Percentiles rank a stretch among this genome's conserved stretches.
Conservation (phyloP, 371 early-diverging fungal genomes). For the Saksenaea oblongispora region DNA sequence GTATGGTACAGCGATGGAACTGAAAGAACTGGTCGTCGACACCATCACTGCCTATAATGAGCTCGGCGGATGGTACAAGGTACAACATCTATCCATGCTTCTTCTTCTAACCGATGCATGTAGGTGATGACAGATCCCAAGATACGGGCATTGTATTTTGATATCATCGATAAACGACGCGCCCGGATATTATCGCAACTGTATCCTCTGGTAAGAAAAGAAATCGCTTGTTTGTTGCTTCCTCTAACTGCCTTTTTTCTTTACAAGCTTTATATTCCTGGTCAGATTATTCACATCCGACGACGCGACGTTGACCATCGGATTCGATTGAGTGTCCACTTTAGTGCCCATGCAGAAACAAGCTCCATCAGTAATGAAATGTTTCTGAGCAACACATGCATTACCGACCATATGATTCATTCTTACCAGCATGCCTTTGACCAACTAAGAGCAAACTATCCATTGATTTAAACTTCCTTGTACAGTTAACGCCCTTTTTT, state of each 20-base stretch:
- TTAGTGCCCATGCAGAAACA: conserved; percentile 19
- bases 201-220: conserved; percentile 45
- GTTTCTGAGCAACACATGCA: conserved; percentile 39
- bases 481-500: neutral
- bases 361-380: conserved; percentile 35
- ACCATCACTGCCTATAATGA: conserved; percentile 37
- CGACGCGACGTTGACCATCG: conserved; percentile 19
- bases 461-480: neutral
- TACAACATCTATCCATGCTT: neutral
- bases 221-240: neutral
- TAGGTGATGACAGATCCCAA: conserved; percentile 26
- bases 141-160: conserved; percentile 27
- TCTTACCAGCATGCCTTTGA: conserved; percentile 35
- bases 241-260: neutral
- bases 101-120: too few relatives aligned
- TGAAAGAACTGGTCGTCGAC: conserved; percentile 44
- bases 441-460: conserved; percentile 16
- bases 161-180: conserved; percentile 31
- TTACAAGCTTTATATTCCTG: conserved; percentile 42
- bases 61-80: conserved; percentile 32
- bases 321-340: conserved; percentile 13
- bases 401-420: conserved; percentile 43
- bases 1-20: conserved; percentile 68
- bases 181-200: conserved; percentile 24
- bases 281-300: conserved; percentile 37